These are phyloP conservation scores for Penicillium sp. DNA, from an alignment of 2,329 filamentous ascomycete species.

Conservation along the genomic window DNA sequence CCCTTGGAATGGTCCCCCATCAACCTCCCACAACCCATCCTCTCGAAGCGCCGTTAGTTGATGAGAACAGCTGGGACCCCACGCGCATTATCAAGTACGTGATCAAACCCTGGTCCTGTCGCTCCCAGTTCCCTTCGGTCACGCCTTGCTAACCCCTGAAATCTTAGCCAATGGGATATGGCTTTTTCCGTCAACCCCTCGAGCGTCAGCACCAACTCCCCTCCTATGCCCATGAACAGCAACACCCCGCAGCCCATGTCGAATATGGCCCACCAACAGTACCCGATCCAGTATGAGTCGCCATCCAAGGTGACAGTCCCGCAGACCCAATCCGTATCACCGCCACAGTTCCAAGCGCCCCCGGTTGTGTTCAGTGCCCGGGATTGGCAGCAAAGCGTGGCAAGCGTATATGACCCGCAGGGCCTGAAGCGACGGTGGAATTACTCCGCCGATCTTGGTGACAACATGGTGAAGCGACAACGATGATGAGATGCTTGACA, in stretches of 20 bases:
- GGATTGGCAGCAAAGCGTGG: conserved; percentile 52
- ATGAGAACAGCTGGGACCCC: conserved; percentile 79
- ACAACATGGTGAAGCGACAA: conserved; percentile 35
- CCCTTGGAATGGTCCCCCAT: conserved; percentile 46
- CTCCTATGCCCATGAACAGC: conserved; percentile 41
- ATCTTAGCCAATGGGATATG: conserved; percentile 83
- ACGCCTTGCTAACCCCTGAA: conserved; percentile 26
- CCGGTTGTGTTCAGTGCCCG: conserved; percentile 46
- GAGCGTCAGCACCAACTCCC: conserved; percentile 41
- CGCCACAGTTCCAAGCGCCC: conserved; percentile 34
- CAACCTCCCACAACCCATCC: conserved; percentile 42
- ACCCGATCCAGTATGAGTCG: conserved; percentile 38
- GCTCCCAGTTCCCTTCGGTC: not conserved
- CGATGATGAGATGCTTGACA: conserved; percentile 24
- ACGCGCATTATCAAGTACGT: conserved; percentile 87
- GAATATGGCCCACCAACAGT: conserved; percentile 33
- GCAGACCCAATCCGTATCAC: conserved; percentile 35
- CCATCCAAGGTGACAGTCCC: conserved; percentile 33
- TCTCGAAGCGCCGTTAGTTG: conserved; percentile 59
- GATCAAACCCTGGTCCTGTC: not conserved
- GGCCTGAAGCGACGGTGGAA: conserved; percentile 49
- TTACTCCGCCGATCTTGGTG: conserved; percentile 37
- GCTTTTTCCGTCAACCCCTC: conserved; percentile 76
- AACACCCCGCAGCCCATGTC: conserved; percentile 30
- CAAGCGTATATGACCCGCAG: conserved; percentile 50